These are phyloP conservation scores for Dissophora ornata DNA, from an alignment of 192 early-diverging fungal genomes.

Conservation along the genomic window DNA sequence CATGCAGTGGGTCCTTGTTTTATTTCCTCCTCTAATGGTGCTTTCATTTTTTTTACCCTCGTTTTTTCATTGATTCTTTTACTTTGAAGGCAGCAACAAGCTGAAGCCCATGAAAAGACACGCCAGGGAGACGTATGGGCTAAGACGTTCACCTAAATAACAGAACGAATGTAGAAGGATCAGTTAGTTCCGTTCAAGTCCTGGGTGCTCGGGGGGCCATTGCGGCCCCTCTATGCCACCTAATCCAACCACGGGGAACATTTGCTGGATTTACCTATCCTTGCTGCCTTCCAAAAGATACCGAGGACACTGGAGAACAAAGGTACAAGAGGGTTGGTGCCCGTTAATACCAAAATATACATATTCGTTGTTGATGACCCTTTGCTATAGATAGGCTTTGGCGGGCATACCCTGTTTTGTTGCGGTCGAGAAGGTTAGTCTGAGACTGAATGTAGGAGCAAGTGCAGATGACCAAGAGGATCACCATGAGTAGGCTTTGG, in stretches of 20 bases:
- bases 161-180: not conserved
- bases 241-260: too few species aligned
- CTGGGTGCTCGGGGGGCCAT: too few species aligned
- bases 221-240: too few species aligned
- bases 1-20: too few species aligned
- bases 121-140: conserved; percentile 93
- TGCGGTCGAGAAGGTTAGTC: conserved; percentile 84
- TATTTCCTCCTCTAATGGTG: too few species aligned
- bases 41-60: too few species aligned
- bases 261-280: conserved; percentile 74
- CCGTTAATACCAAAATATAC: too few species aligned
- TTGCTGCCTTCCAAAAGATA: conserved; percentile 94
- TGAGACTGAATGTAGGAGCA: conserved; percentile 93
- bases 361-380: too few species aligned
- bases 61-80: conserved; percentile 6
- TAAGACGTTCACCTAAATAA: conserved; percentile 85
- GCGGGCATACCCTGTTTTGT: conserved; percentile 81
- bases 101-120: conserved; percentile 89
- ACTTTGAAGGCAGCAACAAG: conserved; percentile 55
- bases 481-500: conserved; percentile 88
- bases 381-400: not conserved
- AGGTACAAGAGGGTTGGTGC: not conserved
- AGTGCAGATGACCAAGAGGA: conserved; percentile 96
- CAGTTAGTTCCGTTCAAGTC: not conserved
- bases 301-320: conserved; percentile 71